Conservation (phyloP, 805 yeast genomes). For the Komagataella phaffii region DNA sequence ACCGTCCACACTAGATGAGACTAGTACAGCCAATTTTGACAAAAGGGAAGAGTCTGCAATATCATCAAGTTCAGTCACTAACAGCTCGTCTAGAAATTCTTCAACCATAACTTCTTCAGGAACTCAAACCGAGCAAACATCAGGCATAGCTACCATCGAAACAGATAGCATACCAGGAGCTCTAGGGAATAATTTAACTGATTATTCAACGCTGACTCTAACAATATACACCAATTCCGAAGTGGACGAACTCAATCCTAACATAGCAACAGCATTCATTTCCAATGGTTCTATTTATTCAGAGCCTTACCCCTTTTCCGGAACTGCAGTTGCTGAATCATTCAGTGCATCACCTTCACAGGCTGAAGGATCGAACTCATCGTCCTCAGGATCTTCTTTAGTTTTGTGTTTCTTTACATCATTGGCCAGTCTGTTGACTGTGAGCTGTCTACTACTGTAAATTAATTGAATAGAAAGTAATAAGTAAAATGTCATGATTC, state of each 20-base stretch:
- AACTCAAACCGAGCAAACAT: not conserved
- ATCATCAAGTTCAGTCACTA: not conserved
- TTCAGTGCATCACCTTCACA: not conserved
- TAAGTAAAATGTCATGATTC: not conserved
- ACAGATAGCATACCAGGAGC: constrained; percentile 21
- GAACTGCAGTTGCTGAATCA: not conserved
- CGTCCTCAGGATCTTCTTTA: not conserved
- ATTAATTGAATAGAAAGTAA: not conserved
- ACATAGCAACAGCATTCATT: constrained; percentile 6
- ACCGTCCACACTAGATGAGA: not conserved
- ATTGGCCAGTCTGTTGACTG: not conserved
- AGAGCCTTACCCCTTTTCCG: not conserved
- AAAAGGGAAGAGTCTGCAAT: not conserved
- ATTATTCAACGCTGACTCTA: constrained; percentile 12
- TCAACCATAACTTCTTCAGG: not conserved
- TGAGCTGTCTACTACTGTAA: not conserved
- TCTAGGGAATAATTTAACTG: constrained; percentile 9
- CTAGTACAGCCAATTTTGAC: not conserved
- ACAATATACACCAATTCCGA: constrained; percentile 7
- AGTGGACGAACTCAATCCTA: not conserved
- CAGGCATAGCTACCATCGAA: constrained; percentile 7
- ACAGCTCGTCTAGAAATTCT: not conserved
- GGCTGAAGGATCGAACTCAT: not conserved
- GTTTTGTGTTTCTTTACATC: not conserved
- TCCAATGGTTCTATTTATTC: constrained; percentile 11